Evolutionary conservation across 768 basidiomycete species (phyloP), one percentile per base, ranked within the genome.

Genomic region (Podaxis rugospora): DNA sequence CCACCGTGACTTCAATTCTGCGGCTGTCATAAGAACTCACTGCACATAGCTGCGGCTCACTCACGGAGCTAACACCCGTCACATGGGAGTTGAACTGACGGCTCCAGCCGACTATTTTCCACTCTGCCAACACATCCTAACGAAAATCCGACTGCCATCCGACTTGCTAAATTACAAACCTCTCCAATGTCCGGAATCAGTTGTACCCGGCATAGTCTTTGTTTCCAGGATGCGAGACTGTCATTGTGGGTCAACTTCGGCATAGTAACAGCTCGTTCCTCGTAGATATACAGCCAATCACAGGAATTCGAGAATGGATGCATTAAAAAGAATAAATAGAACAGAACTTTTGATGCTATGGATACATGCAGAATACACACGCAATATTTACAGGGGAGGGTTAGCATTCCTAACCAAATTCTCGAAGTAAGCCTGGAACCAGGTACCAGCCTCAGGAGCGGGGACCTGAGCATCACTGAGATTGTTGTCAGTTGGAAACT

Each of bases 361-460:
- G 25, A 23, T 49, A 59, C 51, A 51, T 18, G 21, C 4, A 10
- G 27, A 44, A 14, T 53, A 39, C 52, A 53, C 7, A n/a, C 9
- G 35, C 11, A 53, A 56, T n/a, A 55, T 67, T 74, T 76, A 83
- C 40, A 85, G 73, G 42, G 83, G 42, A 2, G 85, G 84, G 72
- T 76, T 83, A 55, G 84, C 84, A 46, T 77, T 75, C 59, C 69
- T 70, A 49, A 87, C 82, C 58, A 87, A 71, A n/a, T 74, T 76
- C 69, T 76, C 70, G 71, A 87, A 87, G 76, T 82, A 87, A n/a
- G 77, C 73, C 76, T 87, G 84, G 84, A 86, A 86, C 85, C 86
- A 87, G 46, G 81, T 78, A 35, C 85, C 85, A 52, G 85, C 85
- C 69, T 86, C 83, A 35, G 85, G 85, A 10, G 85, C 82, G 53